Evolutionary conservation across 441 rosid genomes (phyloP), one percentile per base, ranked within the genome.

Genomic region (Pelargonium citronellum): DNA sequence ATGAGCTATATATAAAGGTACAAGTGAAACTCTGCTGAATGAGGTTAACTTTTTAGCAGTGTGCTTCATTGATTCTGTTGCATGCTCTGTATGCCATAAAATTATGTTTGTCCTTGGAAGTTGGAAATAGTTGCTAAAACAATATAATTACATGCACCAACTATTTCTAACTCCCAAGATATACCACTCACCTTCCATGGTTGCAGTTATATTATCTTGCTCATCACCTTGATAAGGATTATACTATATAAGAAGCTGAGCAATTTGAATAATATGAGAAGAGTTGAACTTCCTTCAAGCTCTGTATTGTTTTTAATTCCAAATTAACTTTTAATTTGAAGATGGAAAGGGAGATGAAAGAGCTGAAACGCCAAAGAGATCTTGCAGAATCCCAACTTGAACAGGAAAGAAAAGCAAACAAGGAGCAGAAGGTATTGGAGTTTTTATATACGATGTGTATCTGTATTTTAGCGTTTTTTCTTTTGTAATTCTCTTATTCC

Each of bases 281-380:
- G 30, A 27, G 30, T 27, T 27, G 30, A 27, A 27, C 30, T 27
- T 27, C 30, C 30, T 27, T 27, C 30, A 27, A 27, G 76, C 92
- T 37, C 8, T 37, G 7, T 37, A 37, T 37, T 77, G 43, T 53
- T n/a, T 73, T 61, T 76, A 91, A 98, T 88, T 92, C 98, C 92
- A 91, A 80, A 82, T 86, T 86, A 92, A 95, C 62, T 57, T 57
- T 57, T 57, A 57, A 57, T 57, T 16, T 57, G 62, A 78, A 89
- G 92, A 0, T 57, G 62, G 62, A 57, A 19, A 57, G 24, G 12
- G 62, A 57, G 62, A 57, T 57, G 62, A 92, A 91, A 87, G 96
- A 92, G 78, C 80, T 95, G 41, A 87, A 80, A 70, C 86, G 84
- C 73, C 94, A 95, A 80, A 87, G 98, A 83, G 98, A 92, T 74